Base-by-base conservation (phyloP, 2,329 filamentous ascomycete species). In the Xylaria digitata region DNA sequence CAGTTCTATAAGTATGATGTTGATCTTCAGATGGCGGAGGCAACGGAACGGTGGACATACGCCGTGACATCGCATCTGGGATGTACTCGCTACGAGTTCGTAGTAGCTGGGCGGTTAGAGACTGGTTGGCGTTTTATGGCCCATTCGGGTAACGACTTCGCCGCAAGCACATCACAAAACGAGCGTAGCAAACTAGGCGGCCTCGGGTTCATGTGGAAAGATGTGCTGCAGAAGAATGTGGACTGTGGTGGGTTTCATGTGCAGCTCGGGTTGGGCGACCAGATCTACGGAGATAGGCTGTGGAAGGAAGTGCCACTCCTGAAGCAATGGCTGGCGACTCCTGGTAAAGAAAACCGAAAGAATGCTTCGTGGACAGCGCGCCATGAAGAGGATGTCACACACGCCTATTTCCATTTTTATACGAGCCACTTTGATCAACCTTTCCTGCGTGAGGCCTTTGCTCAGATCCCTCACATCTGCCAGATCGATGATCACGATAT, bases 401-500 rank as follows among this genome's bases (percentile, higher is more conserved):
- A 98, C 80, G 94, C 96, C 7, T 99, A 97, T 82, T 99, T 99
- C 80, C 96, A 99, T 79, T 99, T 97, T 79, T 99, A 99, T 78
- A 97, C 94, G 1, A 97, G 94, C 73, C 95, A 98, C 79, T 98
- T 99, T 77, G 96, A 99, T 77, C 96, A 99, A 80, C 94, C 95
- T 6, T 95, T 96, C 79, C 80, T 99, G 71, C 86, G 96, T 67
- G 96, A 99, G 80, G 94, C 95, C 0, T 99, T 97, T 82, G 96
- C 96, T 23, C 96, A 99, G 81, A 97, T 99, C 69, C 96, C 96
- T 46, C 94, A 97, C 76, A 84, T 99, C 60, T 85, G 96, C 74
- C 93, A 96, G 77, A 89, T 99, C 60, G 94, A 99, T 76, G 96
- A 98, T 75, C 96, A 98, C 79, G 96, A 99, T 73, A 97, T 99